Percentiles rank a stretch among this genome's conserved stretches.
phyloP scores from a whole-genome alignment of 306 rosid species.

The Delonix regia region DNA sequence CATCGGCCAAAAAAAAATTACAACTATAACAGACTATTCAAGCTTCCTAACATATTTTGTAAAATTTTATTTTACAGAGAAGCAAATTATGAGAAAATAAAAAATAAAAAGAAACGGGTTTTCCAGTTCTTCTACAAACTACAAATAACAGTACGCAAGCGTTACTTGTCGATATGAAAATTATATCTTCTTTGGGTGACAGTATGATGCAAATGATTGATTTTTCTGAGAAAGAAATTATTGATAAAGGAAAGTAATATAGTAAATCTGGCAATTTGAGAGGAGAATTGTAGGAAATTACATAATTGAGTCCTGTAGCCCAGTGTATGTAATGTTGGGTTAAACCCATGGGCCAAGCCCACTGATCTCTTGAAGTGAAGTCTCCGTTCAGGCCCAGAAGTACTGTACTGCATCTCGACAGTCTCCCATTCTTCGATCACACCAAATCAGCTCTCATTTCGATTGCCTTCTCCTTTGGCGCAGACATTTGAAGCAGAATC shows the following conservation, averaged over 20 bases:
- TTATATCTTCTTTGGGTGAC: background rate
- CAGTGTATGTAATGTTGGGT: background rate
- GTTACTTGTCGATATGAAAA: too few relatives aligned
- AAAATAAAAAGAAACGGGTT: too few relatives aligned
- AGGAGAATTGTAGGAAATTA: background rate
- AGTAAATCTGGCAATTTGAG: background rate
- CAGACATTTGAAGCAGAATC: conserved; percentile 12
- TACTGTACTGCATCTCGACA: background rate
- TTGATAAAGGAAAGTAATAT: background rate
- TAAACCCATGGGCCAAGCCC: background rate
- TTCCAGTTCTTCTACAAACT: too few relatives aligned
- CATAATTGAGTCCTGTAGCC: background rate
- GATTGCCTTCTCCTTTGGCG: background rate
- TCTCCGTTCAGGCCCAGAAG: background rate
- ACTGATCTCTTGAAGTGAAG: background rate
- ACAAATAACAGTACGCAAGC: too few relatives aligned
- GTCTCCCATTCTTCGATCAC: too few relatives aligned
- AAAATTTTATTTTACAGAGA: too few relatives aligned
- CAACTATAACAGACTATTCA: too few relatives aligned
- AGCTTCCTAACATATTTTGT: too few relatives aligned
- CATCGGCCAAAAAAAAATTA: too few relatives aligned
- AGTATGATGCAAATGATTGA: background rate
- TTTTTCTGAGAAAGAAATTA: too few relatives aligned
- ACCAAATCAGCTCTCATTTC: background rate
- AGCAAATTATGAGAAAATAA: too few relatives aligned